These are phyloP conservation scores for Cladophialophora chaetospira DNA, from an alignment of 2,329 filamentous ascomycete genomes.

Conservation along the genomic window DNA sequence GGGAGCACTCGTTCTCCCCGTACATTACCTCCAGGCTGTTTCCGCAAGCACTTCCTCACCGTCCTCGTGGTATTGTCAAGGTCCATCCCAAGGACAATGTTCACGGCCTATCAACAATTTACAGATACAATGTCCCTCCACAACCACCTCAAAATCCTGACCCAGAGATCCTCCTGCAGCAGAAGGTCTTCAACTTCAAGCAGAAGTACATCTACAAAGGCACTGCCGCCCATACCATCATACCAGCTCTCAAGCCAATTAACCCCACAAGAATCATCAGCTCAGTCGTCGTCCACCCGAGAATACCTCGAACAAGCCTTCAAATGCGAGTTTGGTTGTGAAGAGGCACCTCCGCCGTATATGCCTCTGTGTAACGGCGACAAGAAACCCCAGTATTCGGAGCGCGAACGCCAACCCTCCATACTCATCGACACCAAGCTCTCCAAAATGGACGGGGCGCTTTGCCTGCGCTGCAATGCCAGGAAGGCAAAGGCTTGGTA, in stretches of 20 bases:
- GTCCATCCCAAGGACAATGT: too few relatives aligned
- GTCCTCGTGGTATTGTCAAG: too few relatives aligned
- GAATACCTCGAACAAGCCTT: constrained; percentile 5
- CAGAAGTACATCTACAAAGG: not conserved
- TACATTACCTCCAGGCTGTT: too few relatives aligned
- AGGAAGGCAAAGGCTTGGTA: constrained; percentile 20
- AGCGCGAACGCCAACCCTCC: not conserved
- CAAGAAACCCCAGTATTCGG: constrained; percentile 18
- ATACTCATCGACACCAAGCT: not conserved
- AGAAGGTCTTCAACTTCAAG: not conserved
- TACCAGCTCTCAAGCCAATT: not conserved
- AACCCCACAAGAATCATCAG: not conserved
- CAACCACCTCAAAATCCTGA: not conserved
- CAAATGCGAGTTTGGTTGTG: constrained; percentile 1
- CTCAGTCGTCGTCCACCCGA: not conserved
- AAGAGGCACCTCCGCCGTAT: constrained; percentile 19
- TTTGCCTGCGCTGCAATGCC: constrained; percentile 14
- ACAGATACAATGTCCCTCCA: constrained; percentile 7
- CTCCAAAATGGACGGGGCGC: constrained; percentile 7
- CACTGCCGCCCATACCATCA: not conserved
- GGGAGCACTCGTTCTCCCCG: too few relatives aligned
- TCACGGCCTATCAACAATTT: constrained; percentile 5
- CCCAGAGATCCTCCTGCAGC: not conserved
- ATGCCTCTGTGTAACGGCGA: constrained; percentile 11
- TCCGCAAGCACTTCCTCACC: too few relatives aligned